phyloP scores from a whole-genome alignment of 441 rosid species.

The Bruguiera hainesii region DNA sequence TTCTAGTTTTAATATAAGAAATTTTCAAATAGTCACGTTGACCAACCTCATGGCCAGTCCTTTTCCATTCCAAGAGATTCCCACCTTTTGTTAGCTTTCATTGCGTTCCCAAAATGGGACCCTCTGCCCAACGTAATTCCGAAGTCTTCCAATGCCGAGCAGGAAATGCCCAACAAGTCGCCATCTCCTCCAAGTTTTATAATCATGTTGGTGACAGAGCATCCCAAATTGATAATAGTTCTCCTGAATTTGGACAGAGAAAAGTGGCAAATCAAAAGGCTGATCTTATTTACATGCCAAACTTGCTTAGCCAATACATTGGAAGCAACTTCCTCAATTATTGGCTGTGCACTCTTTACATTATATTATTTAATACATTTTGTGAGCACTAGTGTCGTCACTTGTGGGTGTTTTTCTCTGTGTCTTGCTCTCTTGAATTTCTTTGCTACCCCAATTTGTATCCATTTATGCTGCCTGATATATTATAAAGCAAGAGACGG shows the following conservation, averaged over 20 bases:
- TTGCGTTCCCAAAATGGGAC: conserved; percentile 1
- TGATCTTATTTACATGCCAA: conserved; percentile 1
- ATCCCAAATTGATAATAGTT: conserved; percentile 7
- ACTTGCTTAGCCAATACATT: not conserved
- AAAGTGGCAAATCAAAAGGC: conserved; percentile 1
- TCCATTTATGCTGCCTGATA: conserved; percentile 3
- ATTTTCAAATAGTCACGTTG: not conserved
- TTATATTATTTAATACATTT: not conserved
- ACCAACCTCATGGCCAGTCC: conserved; percentile 23
- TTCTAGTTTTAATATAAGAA: not conserved
- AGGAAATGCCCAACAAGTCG: conserved; percentile 12
- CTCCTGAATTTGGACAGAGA: conserved; percentile 5
- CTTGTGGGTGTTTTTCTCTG: conserved; percentile 21
- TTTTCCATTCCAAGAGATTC: conserved; percentile 20
- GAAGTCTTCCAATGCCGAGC: conserved; percentile 18
- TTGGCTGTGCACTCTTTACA: not conserved
- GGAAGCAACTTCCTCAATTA: not conserved
- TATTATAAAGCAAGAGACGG: conserved; percentile 3
- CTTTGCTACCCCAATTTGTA: conserved; percentile 15
- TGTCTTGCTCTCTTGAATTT: conserved; percentile 31
- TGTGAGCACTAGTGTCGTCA: conserved; percentile 30
- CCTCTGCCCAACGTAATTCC: not conserved
- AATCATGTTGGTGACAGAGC: not conserved
- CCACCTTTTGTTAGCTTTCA: not conserved
- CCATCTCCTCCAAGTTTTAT: conserved; percentile 20